These are phyloP conservation scores for Quercus bicolor DNA, from an alignment of 306 rosid species.

Conservation along the genomic window DNA sequence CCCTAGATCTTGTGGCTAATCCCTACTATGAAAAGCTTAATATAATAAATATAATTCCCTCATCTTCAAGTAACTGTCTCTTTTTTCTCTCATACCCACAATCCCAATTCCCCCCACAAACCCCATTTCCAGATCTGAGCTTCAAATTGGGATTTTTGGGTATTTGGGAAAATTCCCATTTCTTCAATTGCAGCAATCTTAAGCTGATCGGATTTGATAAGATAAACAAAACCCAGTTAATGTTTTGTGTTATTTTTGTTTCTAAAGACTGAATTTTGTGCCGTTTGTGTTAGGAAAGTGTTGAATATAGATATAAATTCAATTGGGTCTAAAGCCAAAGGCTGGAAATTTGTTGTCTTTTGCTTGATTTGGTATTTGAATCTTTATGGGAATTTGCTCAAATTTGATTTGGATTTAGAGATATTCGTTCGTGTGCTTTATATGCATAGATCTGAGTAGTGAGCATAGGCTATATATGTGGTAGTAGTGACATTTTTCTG, in stretches of 20 bases:
- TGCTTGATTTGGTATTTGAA: conserved; percentile 27
- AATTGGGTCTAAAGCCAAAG: neutral
- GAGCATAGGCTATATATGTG: conserved; percentile 48
- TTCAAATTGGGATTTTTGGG: neutral
- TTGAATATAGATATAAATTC: conserved; percentile 15
- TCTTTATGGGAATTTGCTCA: conserved; percentile 32
- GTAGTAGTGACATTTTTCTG: conserved; percentile 30
- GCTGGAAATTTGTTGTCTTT: neutral
- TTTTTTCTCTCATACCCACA: conserved; percentile 6
- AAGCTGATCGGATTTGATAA: conserved; percentile 21
- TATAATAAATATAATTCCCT: neutral
- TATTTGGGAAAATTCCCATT: neutral
- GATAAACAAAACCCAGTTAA: conserved; percentile 1
- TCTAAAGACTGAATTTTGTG: conserved; percentile 6
- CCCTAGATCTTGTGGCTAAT: conserved; percentile 57
- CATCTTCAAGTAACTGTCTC: conserved; percentile 41
- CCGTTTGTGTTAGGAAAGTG: conserved; percentile 20
- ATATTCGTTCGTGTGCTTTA: conserved; percentile 6
- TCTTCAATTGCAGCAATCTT: neutral
- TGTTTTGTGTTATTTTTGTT: conserved; percentile 12
- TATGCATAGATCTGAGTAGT: conserved; percentile 36
- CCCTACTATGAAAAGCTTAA: neutral
- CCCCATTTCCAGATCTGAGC: conserved; percentile 51
- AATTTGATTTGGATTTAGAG: conserved; percentile 19
- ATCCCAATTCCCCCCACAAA: neutral